Evolutionary conservation across 441 rosid genomes (phyloP).

Genomic region (Iberis amara): DNA sequence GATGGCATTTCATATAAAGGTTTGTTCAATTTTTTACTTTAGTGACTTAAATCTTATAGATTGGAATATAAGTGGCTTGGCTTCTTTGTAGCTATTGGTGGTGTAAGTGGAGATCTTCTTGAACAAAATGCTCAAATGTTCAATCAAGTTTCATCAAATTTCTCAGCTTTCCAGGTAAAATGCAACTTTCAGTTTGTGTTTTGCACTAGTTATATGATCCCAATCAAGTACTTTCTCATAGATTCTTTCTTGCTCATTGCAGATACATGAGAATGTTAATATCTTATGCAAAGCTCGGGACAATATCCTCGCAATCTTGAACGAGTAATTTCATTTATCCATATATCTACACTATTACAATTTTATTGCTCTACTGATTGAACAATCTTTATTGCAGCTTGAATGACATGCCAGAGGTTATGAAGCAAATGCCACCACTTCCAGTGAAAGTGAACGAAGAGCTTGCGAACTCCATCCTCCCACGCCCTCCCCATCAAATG

Average conservation of each 20-base stretch:
- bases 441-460: conserved; percentile 80
- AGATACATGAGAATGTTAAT: conserved; percentile 66
- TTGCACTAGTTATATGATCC: neutral
- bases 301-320: conserved; percentile 66
- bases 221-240: neutral
- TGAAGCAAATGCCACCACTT: conserved; percentile 91
- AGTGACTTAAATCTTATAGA: conserved; percentile 15
- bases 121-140: conserved; percentile 79
- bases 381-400: conserved; percentile 43
- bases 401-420: conserved; percentile 73
- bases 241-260: conserved; percentile 26
- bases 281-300: conserved; percentile 68
- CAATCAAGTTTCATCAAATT: conserved; percentile 66
- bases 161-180: conserved; percentile 71
- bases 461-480: conserved; percentile 63
- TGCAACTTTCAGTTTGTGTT: conserved; percentile 15
- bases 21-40: conserved; percentile 26
- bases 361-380: conserved; percentile 12
- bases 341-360: conserved; percentile 2
- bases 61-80: conserved; percentile 9
- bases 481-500: conserved; percentile 43
- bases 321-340: conserved; percentile 43
- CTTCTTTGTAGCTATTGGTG: conserved; percentile 63
- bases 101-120: conserved; percentile 71
- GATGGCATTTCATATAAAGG: conserved; percentile 30